Evolutionary conservation across 352 stramenopile species (phyloP), one percentile per base, ranked within the genome.

Genomic region (Pythium oligandrum): DNA sequence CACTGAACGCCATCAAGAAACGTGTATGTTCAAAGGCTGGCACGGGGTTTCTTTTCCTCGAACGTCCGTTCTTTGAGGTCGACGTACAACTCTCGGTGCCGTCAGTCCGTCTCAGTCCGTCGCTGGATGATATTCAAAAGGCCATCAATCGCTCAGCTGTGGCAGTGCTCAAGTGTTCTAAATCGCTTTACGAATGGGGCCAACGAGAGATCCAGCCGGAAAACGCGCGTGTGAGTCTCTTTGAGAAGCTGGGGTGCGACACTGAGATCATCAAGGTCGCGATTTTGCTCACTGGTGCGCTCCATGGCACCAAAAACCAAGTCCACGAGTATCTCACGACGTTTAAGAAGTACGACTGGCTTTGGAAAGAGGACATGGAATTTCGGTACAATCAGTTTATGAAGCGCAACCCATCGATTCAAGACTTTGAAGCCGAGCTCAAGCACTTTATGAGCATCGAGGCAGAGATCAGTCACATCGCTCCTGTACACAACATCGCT

Each of bases 261-360:
- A 91, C 83, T 0, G 81, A 95, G 61, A 94, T 96, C 46, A 90
- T 96, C 55, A 93, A 94, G 48, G 77, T 95, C 30, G 79, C 82
- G 8, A 86, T 96, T 44, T 55, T 96, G 32, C 73, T 96, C 6
- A 95, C 86, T 3, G 86, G 86, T 11, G 81, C 83, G 9, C 52
- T 96, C 5, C 77, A 93, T 37, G 85, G 84, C 32, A 94, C 84
- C 8, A 90, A 90, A 55, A 91, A 93, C 42, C 78, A 93, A 37
- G 83, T 94, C 0, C 75, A 90, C 39, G 80, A 92, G 11, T 94
- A 92, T 56, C 64, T 94, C 9, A 67, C 70, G 5, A 70, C 70
- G n/a, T 96, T 96, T 48, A 88, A 87, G 51, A 87, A 92, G 54
- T 95, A 95, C 58, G 84, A 95, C 54, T 96, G 86, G 86, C 75